Conservation (phyloP, 441 rosid genomes). For the Adansonia madagascariensis region DNA sequence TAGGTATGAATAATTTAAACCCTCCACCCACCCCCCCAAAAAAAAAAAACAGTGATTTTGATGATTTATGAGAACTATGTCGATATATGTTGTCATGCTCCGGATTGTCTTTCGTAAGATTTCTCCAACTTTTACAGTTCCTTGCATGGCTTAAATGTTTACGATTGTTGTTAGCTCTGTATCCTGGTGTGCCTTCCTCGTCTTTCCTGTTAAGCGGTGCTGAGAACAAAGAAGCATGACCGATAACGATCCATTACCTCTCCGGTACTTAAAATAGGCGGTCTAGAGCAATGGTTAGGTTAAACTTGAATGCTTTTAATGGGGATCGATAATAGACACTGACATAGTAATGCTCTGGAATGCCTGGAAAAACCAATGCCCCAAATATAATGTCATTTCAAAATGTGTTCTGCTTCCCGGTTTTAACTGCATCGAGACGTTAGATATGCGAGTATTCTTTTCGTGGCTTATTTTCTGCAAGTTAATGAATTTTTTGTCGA, state of each 20-base stretch:
- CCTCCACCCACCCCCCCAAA: too few relatives aligned
- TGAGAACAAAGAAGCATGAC: neutral
- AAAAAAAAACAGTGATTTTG: neutral
- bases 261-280: neutral
- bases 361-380: neutral
- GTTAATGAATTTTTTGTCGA: constrained; percentile 21
- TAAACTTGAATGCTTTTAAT: neutral
- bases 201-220: neutral
- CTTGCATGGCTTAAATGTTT: neutral
- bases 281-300: neutral
- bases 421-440: neutral
- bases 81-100: neutral
- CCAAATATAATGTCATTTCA: neutral
- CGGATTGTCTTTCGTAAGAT: neutral
- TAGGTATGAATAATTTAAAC: constrained; percentile 46
- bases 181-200: neutral
- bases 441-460: neutral
- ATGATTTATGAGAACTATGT: neutral
- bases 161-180: neutral
- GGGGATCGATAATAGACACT: neutral
- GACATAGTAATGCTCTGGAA: neutral
- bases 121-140: neutral
- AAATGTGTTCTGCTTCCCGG: neutral
- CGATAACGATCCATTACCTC: neutral
- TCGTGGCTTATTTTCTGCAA: constrained; percentile 1